Base-by-base conservation (phyloP, 257 asterid species). In the Cruciata laevipes region DNA sequence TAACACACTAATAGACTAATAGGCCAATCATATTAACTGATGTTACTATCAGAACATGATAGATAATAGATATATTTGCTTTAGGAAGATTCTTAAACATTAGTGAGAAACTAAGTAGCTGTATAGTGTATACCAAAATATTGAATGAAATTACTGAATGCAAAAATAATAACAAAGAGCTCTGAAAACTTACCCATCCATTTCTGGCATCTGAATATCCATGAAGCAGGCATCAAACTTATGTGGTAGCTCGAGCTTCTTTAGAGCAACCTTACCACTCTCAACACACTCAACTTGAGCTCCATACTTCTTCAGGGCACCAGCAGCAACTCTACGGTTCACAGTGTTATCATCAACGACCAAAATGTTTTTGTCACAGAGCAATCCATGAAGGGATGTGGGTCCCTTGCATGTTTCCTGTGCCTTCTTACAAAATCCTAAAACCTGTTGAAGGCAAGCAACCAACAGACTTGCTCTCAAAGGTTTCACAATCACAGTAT, bases 121-220 rank as follows among this genome's bases (percentile, higher is more conserved):
- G 17, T 12, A 42, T 37, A 37, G 30, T 27, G 38, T 38, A 10
- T 35, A 20, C 20, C 32, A 6, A 30, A 51, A 20, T 31, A 40
- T 40, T 59, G 23, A 31, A 27, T 4, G 52, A 37, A 10, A 3
- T 21, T 24, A 44, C 30, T 13, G 33, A 70, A n/a, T 66, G 24
- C 27, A 25, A 21, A 35, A 60, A 9, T 59, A 24, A 20, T 30
- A 30, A 31, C 60, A 3, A 7, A 5, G 60, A 70, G 51, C 44
- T 10, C 38, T 49, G 24, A 18, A 59, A 8, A 74, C 86, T 16
- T 80, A 92, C 98, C 98, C 98, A 53, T 92, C 98, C 98, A 92
- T 92, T 85, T 89, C 98, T 1, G 98, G 98, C 98, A 92, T 92
- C 82, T 92, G 98, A 78, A 92, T 87, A 76, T 92, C 98, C 98